These are phyloP conservation scores for Serendipita sp. DNA, from an alignment of 768 basidiomycete genomes.

Conservation along the genomic window DNA sequence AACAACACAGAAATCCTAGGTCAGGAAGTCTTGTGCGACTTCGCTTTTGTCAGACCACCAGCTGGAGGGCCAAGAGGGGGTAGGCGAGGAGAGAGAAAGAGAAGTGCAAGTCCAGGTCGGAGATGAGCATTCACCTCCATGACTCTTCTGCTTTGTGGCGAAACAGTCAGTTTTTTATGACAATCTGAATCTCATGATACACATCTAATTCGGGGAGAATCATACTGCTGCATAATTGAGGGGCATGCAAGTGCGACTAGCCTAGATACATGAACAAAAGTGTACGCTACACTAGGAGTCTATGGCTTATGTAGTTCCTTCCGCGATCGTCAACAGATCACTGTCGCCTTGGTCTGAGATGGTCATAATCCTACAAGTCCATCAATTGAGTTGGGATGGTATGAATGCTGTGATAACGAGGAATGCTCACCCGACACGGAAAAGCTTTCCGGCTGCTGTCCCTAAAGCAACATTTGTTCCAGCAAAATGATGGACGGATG, in stretches of 20 bases:
- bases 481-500: slow-evolving; percentile 92
- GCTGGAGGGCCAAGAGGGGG: slow-evolving; percentile 52
- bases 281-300: neutral
- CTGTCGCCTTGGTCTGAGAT: slow-evolving; percentile 92
- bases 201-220: neutral
- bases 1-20: slow-evolving; percentile 72
- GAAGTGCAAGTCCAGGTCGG: slow-evolving; percentile 67
- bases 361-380: slow-evolving; percentile 71
- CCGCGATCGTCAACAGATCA: slow-evolving; percentile 78
- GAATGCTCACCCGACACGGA: slow-evolving; percentile 75
- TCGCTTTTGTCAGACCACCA: slow-evolving; percentile 76
- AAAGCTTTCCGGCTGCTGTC: slow-evolving; percentile 96
- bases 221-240: neutral
- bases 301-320: slow-evolving; percentile 40
- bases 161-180: too few relatives aligned
- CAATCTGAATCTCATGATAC: neutral
- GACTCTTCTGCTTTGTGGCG: neutral
- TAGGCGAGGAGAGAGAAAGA: slow-evolving; percentile 40
- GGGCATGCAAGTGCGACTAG: neutral
- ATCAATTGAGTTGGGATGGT: too few relatives aligned
- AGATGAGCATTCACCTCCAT: slow-evolving; percentile 25
- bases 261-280: neutral
- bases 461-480: slow-evolving; percentile 97
- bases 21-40: slow-evolving; percentile 77
- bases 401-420: slow-evolving; percentile 1